Percentiles rank a stretch among this genome's conserved stretches.
phyloP scores from a whole-genome alignment of 2,329 filamentous ascomycete species.

The Botrytis hyacinthi region DNA sequence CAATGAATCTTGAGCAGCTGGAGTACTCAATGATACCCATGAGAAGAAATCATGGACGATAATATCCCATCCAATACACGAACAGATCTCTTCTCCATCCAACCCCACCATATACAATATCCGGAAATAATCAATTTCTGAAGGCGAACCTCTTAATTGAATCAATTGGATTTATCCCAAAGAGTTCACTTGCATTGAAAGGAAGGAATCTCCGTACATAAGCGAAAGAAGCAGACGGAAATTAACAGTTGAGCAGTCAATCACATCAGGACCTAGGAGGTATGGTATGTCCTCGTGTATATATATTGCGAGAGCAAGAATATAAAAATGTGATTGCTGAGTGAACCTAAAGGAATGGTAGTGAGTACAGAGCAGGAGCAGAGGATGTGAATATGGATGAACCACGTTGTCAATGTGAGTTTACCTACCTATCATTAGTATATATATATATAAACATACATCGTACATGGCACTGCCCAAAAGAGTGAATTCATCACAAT shows the following conservation, averaged over 20 bases:
- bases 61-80: slow-evolving; percentile 5
- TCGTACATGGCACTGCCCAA: too few relatives aligned
- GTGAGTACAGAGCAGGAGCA: too few relatives aligned
- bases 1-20: background rate
- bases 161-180: slow-evolving; percentile 4
- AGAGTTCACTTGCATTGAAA: background rate
- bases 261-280: background rate
- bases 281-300: background rate
- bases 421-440: too few relatives aligned
- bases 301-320: background rate
- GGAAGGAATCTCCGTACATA: background rate
- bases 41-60: background rate
- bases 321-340: background rate
- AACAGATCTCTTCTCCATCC: background rate
- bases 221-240: slow-evolving; percentile 3
- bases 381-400: background rate
- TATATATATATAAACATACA: too few relatives aligned
- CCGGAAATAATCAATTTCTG: background rate
- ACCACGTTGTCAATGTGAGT: background rate
- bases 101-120: background rate
- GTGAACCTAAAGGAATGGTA: background rate
- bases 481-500: background rate
- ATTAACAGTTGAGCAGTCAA: background rate
- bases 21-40: background rate
- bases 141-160: background rate